A percentile compares a stretch with the other conserved stretches of the same genome.
Evolutionary conservation across 345 rosid species (phyloP).

Genomic region (Nasturtium officinale): DNA sequence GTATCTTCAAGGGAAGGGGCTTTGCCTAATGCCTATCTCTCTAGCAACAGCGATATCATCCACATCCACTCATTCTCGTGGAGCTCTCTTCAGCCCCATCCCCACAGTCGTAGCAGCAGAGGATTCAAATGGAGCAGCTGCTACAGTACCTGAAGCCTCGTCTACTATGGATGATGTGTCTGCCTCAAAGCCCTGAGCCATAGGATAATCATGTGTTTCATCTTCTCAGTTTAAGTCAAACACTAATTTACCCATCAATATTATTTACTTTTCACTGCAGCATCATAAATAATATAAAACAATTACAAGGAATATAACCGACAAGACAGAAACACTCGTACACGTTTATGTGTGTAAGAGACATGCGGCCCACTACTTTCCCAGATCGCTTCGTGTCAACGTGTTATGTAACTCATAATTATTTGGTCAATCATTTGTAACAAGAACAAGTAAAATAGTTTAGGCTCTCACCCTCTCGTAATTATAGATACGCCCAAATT

Average conservation of each 20-base stretch:
- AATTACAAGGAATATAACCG: constrained; percentile 12
- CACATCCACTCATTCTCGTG: constrained; percentile 57
- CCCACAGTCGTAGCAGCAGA: constrained; percentile 2
- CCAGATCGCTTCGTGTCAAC: constrained; percentile 40
- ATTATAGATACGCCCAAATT: neutral
- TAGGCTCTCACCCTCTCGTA: neutral
- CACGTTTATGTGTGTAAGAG: constrained; percentile 29
- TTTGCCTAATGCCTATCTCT: constrained; percentile 95
- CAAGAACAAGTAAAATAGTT: neutral
- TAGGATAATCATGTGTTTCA: constrained; percentile 19
- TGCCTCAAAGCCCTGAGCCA: constrained; percentile 61
- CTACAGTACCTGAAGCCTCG: constrained; percentile 36
- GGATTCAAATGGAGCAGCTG: constrained; percentile 30
- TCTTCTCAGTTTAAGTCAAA: constrained; percentile 34
- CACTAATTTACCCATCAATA: constrained; percentile 14
- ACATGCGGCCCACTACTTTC: constrained; percentile 43
- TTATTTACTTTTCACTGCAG: constrained; percentile 32
- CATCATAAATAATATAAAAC: constrained; percentile 28
- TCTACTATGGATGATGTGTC: constrained; percentile 72
- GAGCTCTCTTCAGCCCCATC: constrained; percentile 42
- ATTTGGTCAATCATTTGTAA: neutral
- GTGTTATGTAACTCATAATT: neutral
- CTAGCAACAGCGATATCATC: constrained; percentile 93
- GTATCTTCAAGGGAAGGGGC: constrained; percentile 94
- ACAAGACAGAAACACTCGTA: constrained; percentile 36